Conservation (phyloP, 768 basidiomycete genomes). For the Calocera viscosa region DNA sequence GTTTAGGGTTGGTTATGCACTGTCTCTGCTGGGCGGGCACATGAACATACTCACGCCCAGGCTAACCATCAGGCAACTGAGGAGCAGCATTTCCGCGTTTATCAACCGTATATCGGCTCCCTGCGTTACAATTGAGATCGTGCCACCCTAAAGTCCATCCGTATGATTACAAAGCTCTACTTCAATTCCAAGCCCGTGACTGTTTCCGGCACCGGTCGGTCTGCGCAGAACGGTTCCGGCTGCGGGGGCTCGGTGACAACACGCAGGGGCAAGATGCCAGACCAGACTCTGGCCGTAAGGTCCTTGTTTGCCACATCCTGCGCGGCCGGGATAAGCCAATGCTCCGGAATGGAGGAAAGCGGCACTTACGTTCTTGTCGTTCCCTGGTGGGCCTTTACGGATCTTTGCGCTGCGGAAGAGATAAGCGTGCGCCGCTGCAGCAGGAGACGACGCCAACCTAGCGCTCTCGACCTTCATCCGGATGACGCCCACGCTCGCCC, state of each 20-base stretch:
- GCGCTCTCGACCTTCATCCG: constrained; percentile 13
- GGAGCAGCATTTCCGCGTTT: no score
- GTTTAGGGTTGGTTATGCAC: no score
- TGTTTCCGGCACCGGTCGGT: background rate
- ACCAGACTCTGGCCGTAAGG: background rate
- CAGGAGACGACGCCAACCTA: background rate
- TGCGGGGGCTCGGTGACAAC: background rate
- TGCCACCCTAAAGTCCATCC: no score
- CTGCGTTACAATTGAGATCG: no score
- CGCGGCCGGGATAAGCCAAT: no score
- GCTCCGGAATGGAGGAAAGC: background rate
- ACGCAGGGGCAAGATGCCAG: background rate
- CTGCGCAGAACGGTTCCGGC: background rate
- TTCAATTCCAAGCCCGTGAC: background rate
- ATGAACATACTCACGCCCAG: no score
- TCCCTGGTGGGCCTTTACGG: background rate
- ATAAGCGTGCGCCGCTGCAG: background rate
- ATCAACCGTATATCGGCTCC: no score
- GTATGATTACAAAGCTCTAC: no score
- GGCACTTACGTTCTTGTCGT: background rate
- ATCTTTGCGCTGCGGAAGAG: background rate
- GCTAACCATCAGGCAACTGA: no score
- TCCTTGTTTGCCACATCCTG: background rate
- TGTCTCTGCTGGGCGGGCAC: no score
- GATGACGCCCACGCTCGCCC: constrained; percentile 8